Conservation (phyloP, 208 protist genomes). For the Trypanosoma avium region DNA sequence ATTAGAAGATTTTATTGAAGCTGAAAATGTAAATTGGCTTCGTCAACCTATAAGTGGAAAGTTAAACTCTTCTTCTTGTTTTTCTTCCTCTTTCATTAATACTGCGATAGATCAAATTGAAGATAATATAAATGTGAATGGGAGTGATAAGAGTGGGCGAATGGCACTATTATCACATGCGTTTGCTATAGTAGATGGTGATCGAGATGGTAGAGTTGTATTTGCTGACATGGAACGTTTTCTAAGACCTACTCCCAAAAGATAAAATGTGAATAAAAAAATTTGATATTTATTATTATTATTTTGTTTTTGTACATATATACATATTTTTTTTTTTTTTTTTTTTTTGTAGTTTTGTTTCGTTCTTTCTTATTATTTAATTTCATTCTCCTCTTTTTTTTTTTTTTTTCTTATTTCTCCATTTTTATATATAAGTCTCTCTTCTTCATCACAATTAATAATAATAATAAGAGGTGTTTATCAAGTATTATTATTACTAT, state of each 20-base stretch:
- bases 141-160: not conserved
- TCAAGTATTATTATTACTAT: no score
- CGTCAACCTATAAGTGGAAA: slow-evolving; percentile 3
- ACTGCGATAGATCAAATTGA: not conserved
- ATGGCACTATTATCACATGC: slow-evolving; percentile 35
- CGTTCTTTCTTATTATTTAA: not conserved
- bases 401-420: not conserved
- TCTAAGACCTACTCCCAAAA: slow-evolving; percentile 4
- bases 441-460: no score
- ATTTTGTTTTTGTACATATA: not conserved
- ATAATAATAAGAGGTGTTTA: no score
- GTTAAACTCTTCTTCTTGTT: no score
- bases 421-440: no score
- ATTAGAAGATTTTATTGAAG: slow-evolving; percentile 32
- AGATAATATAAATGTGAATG: not conserved
- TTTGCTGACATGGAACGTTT: slow-evolving; percentile 49
- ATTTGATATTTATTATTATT: not conserved
- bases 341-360: not conserved
- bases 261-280: not conserved
- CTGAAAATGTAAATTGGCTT: slow-evolving; percentile 24
- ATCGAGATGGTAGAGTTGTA: slow-evolving; percentile 50
- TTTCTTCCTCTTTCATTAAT: no score
- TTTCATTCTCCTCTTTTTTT: not conserved
- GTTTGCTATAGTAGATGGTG: slow-evolving; percentile 53
- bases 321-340: not conserved